Percentiles rank a stretch among this genome's conserved stretches.
Evolutionary conservation across 139 green algal genomes (phyloP).

Genomic region (Parachlorella kessleri): DNA sequence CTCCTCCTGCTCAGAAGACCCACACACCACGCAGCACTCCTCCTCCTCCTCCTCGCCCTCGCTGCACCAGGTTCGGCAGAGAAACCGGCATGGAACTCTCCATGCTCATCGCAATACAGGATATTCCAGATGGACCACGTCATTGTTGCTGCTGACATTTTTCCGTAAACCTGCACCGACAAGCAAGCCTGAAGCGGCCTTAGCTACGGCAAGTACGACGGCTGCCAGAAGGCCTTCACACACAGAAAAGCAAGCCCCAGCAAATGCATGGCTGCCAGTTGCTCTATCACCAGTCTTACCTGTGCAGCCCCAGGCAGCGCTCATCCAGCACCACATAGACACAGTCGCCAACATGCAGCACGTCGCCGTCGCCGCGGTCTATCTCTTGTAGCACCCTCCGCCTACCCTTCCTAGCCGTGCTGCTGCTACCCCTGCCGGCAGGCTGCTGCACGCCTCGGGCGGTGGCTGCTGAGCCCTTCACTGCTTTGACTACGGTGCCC

Average conservation of each 20-base stretch:
- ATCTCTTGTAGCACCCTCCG: not conserved
- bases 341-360: constrained; percentile 27
- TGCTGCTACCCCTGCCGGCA: not conserved
- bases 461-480: not conserved
- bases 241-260: not conserved
- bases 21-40: constrained; percentile 30
- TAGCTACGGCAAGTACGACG: not conserved
- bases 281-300: not conserved
- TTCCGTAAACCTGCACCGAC: not conserved
- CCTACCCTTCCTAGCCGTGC: not conserved
- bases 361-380: constrained; percentile 7
- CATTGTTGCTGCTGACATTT: not conserved
- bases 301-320: not conserved
- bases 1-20: constrained; percentile 9
- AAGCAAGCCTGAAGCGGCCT: not conserved
- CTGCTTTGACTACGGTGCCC: not conserved
- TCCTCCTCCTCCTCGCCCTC: constrained; percentile 28
- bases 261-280: constrained; percentile 5
- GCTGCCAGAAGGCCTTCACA: not conserved
- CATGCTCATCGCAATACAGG: no score
- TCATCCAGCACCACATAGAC: constrained; percentile 48
- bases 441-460: not conserved
- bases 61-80: not conserved
- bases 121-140: not conserved
- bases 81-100: no score